Conservation (phyloP, 2,329 filamentous ascomycete species). For the Gnomoniopsis sp. region DNA sequence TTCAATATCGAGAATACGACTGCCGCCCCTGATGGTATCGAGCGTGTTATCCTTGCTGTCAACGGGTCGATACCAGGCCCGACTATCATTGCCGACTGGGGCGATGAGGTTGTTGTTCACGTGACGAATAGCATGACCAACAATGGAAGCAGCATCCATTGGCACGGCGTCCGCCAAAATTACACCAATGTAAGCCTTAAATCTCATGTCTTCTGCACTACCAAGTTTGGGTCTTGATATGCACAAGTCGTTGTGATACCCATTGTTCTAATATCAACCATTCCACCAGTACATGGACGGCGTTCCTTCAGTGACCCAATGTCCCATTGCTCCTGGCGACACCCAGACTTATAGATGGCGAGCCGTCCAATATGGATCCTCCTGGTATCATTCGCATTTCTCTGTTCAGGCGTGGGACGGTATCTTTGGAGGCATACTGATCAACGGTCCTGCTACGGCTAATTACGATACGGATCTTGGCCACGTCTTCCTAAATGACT, state of each 20-base stretch:
- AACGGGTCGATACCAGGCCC: constrained; percentile 44
- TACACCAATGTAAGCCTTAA: constrained; percentile 28
- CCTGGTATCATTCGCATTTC: constrained; percentile 49
- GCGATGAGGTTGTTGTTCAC: constrained; percentile 31
- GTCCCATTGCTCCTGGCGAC: constrained; percentile 46
- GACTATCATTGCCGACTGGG: constrained; percentile 27
- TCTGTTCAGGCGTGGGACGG: constrained; percentile 3
- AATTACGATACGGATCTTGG: constrained; percentile 9
- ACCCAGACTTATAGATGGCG: constrained; percentile 47
- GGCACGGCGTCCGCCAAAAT: constrained; percentile 35
- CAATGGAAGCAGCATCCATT: constrained; percentile 37
- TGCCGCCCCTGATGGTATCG: constrained; percentile 43
- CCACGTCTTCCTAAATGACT: not conserved
- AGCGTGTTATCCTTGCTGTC: constrained; percentile 39
- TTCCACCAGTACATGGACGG: constrained; percentile 2
- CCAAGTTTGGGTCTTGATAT: no score
- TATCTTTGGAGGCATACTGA: constrained; percentile 3
- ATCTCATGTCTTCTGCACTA: no score
- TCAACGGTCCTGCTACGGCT: constrained; percentile 5
- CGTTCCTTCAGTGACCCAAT: constrained; percentile 29
- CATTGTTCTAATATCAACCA: no score
- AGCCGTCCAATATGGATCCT: constrained; percentile 43
- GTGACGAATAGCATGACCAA: constrained; percentile 30
- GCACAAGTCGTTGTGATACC: no score
- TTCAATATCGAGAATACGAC: constrained; percentile 37